These are phyloP conservation scores for Aspergillus ustus DNA, from an alignment of 2,329 filamentous ascomycete genomes.

Conservation along the genomic window DNA sequence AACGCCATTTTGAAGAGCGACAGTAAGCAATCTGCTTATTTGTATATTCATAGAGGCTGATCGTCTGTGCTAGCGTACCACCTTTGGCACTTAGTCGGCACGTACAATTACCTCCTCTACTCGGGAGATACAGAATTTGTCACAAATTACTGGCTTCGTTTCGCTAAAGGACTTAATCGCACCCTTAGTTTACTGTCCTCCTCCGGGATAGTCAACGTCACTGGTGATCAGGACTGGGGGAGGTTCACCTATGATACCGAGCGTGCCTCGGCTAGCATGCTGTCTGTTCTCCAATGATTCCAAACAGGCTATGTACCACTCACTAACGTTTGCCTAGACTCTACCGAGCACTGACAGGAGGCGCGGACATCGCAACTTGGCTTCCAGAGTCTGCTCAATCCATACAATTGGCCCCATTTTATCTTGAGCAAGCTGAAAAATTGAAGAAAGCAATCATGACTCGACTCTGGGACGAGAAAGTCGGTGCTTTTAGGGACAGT, in stretches of 20 bases:
- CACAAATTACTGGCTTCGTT: neutral
- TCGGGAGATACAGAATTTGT: neutral
- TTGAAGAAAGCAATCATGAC: neutral
- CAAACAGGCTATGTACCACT: too few relatives aligned
- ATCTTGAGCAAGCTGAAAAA: neutral
- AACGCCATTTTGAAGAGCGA: neutral
- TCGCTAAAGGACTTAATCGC: neutral
- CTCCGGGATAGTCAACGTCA: too few relatives aligned
- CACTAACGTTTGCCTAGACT: too few relatives aligned
- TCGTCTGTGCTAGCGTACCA: neutral
- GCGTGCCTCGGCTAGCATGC: too few relatives aligned
- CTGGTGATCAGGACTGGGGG: too few relatives aligned
- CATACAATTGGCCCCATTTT: neutral
- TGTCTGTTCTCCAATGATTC: too few relatives aligned
- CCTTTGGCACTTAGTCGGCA: neutral
- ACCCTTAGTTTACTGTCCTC: neutral
- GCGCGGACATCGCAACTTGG: too few relatives aligned
- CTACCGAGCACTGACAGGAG: too few relatives aligned
- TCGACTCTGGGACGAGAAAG: neutral
- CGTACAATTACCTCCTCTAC: slow-evolving; percentile 5
- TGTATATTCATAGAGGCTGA: too few relatives aligned
- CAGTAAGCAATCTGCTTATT: neutral
- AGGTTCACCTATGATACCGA: too few relatives aligned
- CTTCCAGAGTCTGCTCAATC: too few relatives aligned
- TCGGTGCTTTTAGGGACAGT: slow-evolving; percentile 1